Conservation (phyloP, 306 rosid species). For the Vigna unguiculata region DNA sequence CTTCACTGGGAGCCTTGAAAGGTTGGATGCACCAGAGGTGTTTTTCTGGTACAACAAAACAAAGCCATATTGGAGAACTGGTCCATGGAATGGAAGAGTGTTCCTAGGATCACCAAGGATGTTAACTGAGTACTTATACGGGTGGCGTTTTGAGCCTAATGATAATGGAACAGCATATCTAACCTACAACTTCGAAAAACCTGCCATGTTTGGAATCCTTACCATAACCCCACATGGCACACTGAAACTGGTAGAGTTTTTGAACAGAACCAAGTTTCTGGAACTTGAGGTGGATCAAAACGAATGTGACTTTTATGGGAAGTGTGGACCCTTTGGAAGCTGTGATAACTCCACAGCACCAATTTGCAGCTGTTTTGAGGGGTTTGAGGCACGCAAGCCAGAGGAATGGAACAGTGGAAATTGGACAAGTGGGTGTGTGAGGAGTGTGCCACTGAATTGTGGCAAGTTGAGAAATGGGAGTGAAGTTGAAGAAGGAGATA, state of each 20-base stretch:
- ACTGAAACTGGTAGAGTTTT: slow-evolving; percentile 1
- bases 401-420: slow-evolving; percentile 44
- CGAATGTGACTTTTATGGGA: slow-evolving; percentile 47
- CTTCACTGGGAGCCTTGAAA: slow-evolving; percentile 30
- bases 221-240: slow-evolving; percentile 38
- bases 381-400: slow-evolving; percentile 49
- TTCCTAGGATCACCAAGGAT: slow-evolving; percentile 53
- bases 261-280: background rate
- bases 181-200: background rate
- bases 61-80: slow-evolving; percentile 47
- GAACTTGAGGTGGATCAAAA: background rate
- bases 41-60: slow-evolving; percentile 44
- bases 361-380: slow-evolving; percentile 53
- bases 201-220: background rate
- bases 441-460: slow-evolving; percentile 21
- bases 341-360: slow-evolving; percentile 36
- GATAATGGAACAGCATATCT: slow-evolving; percentile 29
- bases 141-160: slow-evolving; percentile 31
- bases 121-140: slow-evolving; percentile 44
- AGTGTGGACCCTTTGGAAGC: slow-evolving; percentile 43
- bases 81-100: slow-evolving; percentile 58
- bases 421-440: slow-evolving; percentile 47
- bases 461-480: slow-evolving; percentile 23
- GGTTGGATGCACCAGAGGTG: slow-evolving; percentile 29
- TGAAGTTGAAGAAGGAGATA: slow-evolving; percentile 24